Base-by-base conservation (phyloP, 2,329 filamentous ascomycete species). In the Elsinoe necatrix region DNA sequence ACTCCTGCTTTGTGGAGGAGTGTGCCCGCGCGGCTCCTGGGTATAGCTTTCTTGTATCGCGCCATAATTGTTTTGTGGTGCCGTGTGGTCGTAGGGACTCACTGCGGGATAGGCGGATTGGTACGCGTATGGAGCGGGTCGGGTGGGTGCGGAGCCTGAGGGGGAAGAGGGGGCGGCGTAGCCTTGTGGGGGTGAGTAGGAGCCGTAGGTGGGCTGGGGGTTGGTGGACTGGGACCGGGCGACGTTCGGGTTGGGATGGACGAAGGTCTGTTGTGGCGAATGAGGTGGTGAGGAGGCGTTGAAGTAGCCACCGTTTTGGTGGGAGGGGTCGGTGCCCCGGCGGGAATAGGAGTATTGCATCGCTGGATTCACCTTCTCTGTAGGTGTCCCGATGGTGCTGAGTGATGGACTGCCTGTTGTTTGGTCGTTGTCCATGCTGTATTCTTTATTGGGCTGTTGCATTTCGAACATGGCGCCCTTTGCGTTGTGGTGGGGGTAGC, bases 401-500 rank as follows among this genome's bases (percentile, higher is more conserved):
- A 61, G 43, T 7, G 58, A 58, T 9, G 62, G 58, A 12, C 55
- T 55, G 14, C 45, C 35, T 25, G 37, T 51, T 20, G 60, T 62
- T 25, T 41, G 42, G 29, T 59, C 59, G 21, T 63, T 48, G 45
- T 64, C 61, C 8, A 65, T 56, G n/a, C 48, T 58, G 45, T 57
- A 42, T 23, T 45, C 47, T 50, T 54, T 56, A 41, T 43, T 42
- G 34, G 9, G 52, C 52, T 21, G 58, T 57, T 68, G 66, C 66
- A 70, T 66, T 54, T 69, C 65, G 57, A 68, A 68, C 9, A 64
- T 66, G 11, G 65, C 65, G 55, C 59, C 62, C 52, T 64, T n/a
- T 59, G 58, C 25, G 63, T 59, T 8, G 62, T 61, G 39, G 59
- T 56, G 39, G 12, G 23, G 16, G 23, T 56, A 45, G 39, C 18